phyloP scores from a whole-genome alignment of 768 basidiomycete species.

The Phylloporus arenicola region DNA sequence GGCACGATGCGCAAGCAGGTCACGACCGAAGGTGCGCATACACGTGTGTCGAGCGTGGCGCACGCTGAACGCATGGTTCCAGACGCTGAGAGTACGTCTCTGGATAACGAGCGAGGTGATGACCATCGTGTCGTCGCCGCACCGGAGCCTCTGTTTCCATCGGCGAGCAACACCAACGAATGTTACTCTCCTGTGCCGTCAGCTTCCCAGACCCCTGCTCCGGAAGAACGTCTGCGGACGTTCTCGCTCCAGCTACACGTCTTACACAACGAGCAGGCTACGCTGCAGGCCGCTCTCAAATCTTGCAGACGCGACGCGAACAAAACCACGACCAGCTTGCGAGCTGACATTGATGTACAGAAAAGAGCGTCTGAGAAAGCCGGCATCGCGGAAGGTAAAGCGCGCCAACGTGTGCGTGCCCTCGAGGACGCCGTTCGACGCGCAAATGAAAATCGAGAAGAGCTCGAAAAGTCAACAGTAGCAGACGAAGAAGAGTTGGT shows the following conservation, averaged over 20 bases:
- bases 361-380: constrained; percentile 82
- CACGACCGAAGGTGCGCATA: constrained; percentile 53
- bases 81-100: constrained; percentile 20
- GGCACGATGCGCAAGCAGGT: constrained; percentile 62
- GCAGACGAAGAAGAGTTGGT: constrained; percentile 39
- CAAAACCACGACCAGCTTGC: constrained; percentile 74
- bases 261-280: constrained; percentile 61
- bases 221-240: constrained; percentile 62
- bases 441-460: constrained; percentile 51
- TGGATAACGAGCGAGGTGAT: constrained; percentile 21
- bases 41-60: constrained; percentile 7
- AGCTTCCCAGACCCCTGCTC: constrained; percentile 35
- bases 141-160: constrained; percentile 18
- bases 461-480: constrained; percentile 37
- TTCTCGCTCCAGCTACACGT: constrained; percentile 63
- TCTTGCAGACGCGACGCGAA: constrained; percentile 75
- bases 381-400: constrained; percentile 66
- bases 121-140: constrained; percentile 7
- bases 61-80: constrained; percentile 2
- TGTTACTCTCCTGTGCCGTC: constrained; percentile 15
- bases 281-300: constrained; percentile 67
- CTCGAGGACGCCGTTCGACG: constrained; percentile 86
- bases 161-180: constrained; percentile 24
- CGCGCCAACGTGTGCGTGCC: constrained; percentile 80
- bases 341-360: constrained; percentile 77